phyloP scores from a whole-genome alignment of 2,329 filamentous ascomycete genomes.

The Botrytis tulipae region DNA sequence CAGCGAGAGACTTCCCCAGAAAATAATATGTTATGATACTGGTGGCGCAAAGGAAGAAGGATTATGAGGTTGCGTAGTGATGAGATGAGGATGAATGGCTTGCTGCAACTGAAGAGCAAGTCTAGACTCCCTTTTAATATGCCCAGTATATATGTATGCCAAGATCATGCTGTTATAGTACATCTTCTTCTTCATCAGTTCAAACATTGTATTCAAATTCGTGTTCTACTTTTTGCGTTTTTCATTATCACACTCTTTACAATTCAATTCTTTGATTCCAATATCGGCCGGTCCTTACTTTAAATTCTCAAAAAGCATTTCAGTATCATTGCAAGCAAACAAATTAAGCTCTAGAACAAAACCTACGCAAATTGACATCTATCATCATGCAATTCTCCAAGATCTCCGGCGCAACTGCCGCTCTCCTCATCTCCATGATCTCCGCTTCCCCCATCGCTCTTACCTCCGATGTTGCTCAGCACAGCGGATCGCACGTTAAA shows the following conservation, averaged over 20 bases:
- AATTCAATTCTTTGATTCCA: background rate
- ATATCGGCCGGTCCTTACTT: background rate
- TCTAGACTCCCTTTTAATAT: background rate
- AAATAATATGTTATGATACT: background rate
- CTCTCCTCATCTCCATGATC: conserved; percentile 12
- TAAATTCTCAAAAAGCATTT: background rate
- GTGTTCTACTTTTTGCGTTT: background rate
- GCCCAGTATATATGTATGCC: conserved; percentile 1
- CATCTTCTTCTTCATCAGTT: background rate
- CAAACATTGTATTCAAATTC: background rate
- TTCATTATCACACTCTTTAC: background rate
- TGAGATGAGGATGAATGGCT: background rate
- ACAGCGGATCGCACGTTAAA: background rate
- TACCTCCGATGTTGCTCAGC: background rate
- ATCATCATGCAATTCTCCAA: conserved; percentile 13
- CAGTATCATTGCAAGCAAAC: background rate
- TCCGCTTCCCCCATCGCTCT: conserved; percentile 8
- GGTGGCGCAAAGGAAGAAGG: background rate
- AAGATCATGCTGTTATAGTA: background rate
- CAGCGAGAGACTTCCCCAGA: background rate
- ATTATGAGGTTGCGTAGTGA: background rate
- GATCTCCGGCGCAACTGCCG: conserved; percentile 8
- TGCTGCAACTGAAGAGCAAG: background rate
- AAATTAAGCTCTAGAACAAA: background rate
- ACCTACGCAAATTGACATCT: background rate